These are phyloP conservation scores for Tuber melanosporum DNA, from an alignment of 495 filamentous ascomycete genomes.

Conservation along the genomic window DNA sequence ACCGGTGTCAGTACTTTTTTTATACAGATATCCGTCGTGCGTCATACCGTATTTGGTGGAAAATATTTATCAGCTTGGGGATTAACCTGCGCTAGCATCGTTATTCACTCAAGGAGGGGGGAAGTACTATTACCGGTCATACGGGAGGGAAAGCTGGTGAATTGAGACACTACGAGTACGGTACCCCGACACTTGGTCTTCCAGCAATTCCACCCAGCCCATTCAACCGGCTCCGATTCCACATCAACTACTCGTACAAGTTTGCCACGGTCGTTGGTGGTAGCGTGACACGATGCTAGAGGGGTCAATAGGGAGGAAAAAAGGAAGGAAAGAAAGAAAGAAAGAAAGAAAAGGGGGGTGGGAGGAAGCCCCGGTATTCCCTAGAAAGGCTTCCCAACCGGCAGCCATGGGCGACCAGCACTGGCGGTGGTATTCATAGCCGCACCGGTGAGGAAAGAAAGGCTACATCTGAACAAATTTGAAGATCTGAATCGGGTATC, in stretches of 20 bases:
- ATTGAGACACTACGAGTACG: neutral
- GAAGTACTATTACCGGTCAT: neutral
- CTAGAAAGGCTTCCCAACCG: neutral
- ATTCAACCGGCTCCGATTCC: neutral
- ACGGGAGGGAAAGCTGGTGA: neutral
- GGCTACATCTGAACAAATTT: neutral
- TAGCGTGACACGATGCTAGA: neutral
- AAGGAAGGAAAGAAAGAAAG: neutral
- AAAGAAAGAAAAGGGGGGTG: neutral
- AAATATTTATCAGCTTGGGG: neutral
- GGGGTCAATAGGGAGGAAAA: neutral
- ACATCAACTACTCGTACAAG: neutral
- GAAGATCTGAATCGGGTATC: slow-evolving; percentile 4
- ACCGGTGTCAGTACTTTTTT: neutral
- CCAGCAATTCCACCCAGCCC: neutral
- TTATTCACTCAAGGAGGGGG: neutral
- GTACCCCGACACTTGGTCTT: neutral
- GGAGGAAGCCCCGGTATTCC: neutral
- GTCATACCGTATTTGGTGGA: neutral
- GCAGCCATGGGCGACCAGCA: neutral
- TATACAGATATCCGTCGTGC: neutral
- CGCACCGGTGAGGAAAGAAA: neutral
- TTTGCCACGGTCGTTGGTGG: neutral
- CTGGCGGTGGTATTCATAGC: neutral
- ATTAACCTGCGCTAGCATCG: neutral